Evolutionary conservation across 805 yeast genomes (phyloP).

Genomic region (Millerozyma miso): DNA sequence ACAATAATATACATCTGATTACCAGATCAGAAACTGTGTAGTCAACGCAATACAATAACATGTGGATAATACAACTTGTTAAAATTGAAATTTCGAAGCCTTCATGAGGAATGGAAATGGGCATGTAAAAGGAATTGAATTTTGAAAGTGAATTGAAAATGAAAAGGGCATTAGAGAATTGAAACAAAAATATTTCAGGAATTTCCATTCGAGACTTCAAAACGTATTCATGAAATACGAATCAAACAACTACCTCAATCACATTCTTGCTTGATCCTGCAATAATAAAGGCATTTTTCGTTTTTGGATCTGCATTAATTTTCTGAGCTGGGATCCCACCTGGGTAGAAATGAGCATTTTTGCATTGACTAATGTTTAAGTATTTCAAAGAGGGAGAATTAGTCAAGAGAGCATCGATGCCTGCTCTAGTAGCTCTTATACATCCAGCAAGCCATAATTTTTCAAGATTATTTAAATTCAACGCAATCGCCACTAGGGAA

Average conservation of each 20-base stretch:
- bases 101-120: too few relatives aligned
- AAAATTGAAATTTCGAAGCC: too few relatives aligned
- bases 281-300: constrained; percentile 56
- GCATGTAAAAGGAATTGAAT: not conserved
- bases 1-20: not conserved
- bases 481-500: constrained; percentile 56
- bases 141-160: not conserved
- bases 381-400: constrained; percentile 50
- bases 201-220: too few relatives aligned
- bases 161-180: not conserved
- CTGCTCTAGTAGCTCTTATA: constrained; percentile 71
- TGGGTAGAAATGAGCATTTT: constrained; percentile 60
- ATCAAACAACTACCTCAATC: constrained; percentile 52
- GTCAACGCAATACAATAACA: not conserved
- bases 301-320: constrained; percentile 46
- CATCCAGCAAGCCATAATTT: constrained; percentile 61
- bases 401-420: constrained; percentile 62
- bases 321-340: constrained; percentile 57
- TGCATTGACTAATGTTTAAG: constrained; percentile 68
- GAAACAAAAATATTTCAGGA: too few relatives aligned
- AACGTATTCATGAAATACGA: not conserved
- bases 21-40: constrained; percentile 1
- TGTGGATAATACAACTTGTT: too few relatives aligned
- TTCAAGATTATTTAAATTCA: constrained; percentile 47
- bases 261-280: constrained; percentile 50